A percentile compares a stretch with the other conserved stretches of the same genome.
These are phyloP conservation scores for Ceratobasidium theobromae DNA, from an alignment of 1,284 basidiomycete species.

Conservation along the genomic window DNA sequence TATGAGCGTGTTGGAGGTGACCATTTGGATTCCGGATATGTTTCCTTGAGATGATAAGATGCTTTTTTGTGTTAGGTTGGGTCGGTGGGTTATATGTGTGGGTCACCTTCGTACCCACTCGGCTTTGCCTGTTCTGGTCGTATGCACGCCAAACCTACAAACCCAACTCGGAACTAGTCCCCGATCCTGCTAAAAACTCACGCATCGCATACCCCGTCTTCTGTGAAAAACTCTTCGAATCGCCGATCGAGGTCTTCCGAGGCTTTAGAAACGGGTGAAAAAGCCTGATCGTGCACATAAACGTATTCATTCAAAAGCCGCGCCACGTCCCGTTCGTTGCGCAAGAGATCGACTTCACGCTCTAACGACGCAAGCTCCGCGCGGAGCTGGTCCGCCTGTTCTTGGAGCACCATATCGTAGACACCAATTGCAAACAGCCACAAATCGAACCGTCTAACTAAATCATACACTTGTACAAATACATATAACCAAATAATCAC, in stretches of 20 bases:
- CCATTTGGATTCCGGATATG: conserved; percentile 13
- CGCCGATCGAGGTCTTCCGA: conserved; percentile 1
- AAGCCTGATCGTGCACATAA: conserved; percentile 13
- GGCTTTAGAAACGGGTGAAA: background rate
- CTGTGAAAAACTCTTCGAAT: conserved; percentile 20
- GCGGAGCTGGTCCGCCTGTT: conserved; percentile 2
- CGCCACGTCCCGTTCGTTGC: conserved; percentile 8
- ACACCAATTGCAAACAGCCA: background rate
- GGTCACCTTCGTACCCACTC: conserved; percentile 16
- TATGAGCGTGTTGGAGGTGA: conserved; percentile 5
- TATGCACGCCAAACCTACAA: conserved; percentile 18
- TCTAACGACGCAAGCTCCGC: background rate
- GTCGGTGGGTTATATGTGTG: background rate
- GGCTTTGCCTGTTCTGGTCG: conserved; percentile 4
- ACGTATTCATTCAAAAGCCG: conserved; percentile 19
- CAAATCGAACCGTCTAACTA: too few relatives aligned
- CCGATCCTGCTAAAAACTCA: background rate
- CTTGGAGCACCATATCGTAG: background rate
- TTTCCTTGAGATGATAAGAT: conserved; percentile 10
- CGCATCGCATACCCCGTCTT: conserved; percentile 7
- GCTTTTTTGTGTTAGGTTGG: background rate
- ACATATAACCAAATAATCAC: background rate
- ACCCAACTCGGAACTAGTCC: background rate
- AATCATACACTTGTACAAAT: background rate
- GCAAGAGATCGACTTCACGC: background rate